Evolutionary conservation across 2,329 filamentous ascomycete genomes (phyloP).

Genomic region (Arachnopeziza araneosa): DNA sequence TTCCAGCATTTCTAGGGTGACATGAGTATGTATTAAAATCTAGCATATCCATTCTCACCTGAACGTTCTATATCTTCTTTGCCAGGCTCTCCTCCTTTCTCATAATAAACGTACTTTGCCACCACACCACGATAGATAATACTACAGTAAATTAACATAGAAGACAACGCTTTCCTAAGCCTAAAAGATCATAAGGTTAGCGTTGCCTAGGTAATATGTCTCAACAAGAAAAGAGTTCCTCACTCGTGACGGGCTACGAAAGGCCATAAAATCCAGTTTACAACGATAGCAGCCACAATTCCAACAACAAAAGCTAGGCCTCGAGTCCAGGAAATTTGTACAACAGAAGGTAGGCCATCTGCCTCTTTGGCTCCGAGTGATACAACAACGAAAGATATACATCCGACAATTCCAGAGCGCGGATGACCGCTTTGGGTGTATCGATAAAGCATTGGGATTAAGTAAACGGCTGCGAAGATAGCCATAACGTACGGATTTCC

Average conservation of each 20-base stretch:
- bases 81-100: conserved; percentile 46
- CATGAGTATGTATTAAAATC: conserved; percentile 4
- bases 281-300: conserved; percentile 45
- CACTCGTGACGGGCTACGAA: conserved; percentile 53
- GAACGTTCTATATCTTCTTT: conserved; percentile 46
- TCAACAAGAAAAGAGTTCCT: too few species aligned
- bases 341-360: conserved; percentile 30
- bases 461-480: conserved; percentile 49
- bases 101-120: conserved; percentile 54
- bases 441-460: conserved; percentile 55
- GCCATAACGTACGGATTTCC: conserved; percentile 52
- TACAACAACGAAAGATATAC: conserved; percentile 50
- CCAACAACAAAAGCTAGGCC: conserved; percentile 49
- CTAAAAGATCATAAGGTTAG: too few species aligned
- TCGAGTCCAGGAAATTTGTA: conserved; percentile 40
- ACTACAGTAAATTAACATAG: conserved; percentile 53
- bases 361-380: conserved; percentile 37
- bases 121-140: conserved; percentile 50
- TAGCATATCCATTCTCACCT: conserved; percentile 9
- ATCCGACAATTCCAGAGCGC: conserved; percentile 53
- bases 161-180: conserved; percentile 47
- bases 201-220: too few species aligned
- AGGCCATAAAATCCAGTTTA: conserved; percentile 57
- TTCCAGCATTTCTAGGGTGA: conserved; percentile 47
- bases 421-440: conserved; percentile 50